These are phyloP conservation scores for Epicoccum nigrum DNA, from an alignment of 2,329 filamentous ascomycete genomes.

Conservation along the genomic window DNA sequence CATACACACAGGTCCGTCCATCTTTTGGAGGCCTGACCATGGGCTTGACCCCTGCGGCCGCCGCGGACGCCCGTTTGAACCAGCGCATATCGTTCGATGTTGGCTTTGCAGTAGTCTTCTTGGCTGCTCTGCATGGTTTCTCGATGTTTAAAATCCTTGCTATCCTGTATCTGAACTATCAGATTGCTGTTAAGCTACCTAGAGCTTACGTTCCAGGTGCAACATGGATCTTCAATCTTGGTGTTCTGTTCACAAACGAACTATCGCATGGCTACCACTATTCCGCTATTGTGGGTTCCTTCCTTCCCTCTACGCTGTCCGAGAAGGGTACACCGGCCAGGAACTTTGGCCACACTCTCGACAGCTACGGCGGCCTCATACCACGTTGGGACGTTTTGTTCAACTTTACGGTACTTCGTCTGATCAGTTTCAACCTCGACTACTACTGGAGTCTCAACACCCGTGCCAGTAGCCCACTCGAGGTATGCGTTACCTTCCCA, in stretches of 20 bases:
- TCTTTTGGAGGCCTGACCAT: slow-evolving; percentile 46
- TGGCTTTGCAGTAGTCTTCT: slow-evolving; percentile 78
- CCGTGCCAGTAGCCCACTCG: slow-evolving; percentile 67
- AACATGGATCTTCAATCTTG: slow-evolving; percentile 91
- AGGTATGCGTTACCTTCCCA: slow-evolving; percentile 66
- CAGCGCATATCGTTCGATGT: slow-evolving; percentile 83
- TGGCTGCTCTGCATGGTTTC: slow-evolving; percentile 80
- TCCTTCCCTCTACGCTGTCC: slow-evolving; percentile 52
- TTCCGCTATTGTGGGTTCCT: slow-evolving; percentile 63
- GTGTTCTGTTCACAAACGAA: slow-evolving; percentile 88
- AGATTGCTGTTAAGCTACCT: slow-evolving; percentile 74
- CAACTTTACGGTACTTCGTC: slow-evolving; percentile 88
- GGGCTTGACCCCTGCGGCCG: slow-evolving; percentile 54
- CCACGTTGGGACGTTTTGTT: slow-evolving; percentile 96
- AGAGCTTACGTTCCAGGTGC: slow-evolving; percentile 71
- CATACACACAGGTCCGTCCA: slow-evolving; percentile 52
- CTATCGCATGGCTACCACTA: slow-evolving; percentile 78
- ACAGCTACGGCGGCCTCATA: slow-evolving; percentile 82
- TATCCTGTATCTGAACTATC: slow-evolving; percentile 84
- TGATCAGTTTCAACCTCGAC: slow-evolving; percentile 97
- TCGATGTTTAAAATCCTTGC: slow-evolving; percentile 81
- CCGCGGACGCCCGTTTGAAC: slow-evolving; percentile 60
- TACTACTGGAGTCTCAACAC: slow-evolving; percentile 88
- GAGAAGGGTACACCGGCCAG: slow-evolving; percentile 55
- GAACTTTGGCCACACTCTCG: slow-evolving; percentile 73